Conservation (phyloP, 495 filamentous ascomycete species). For the Hypoxylon intermedium region DNA sequence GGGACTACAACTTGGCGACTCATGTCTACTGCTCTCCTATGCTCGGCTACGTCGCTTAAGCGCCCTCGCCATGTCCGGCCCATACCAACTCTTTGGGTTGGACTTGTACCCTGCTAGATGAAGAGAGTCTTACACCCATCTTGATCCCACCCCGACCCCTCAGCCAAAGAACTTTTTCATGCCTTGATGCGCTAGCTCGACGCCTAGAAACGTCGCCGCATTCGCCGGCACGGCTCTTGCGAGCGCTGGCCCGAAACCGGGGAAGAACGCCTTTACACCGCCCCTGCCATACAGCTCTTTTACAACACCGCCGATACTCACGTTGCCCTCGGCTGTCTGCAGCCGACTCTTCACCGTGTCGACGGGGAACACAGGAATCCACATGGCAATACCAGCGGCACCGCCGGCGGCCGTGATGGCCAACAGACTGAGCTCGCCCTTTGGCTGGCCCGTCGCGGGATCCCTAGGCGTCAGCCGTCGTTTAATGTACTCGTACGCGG, state of each 20-base stretch:
- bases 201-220: constrained; percentile 74
- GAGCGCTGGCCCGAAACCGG: constrained; percentile 91
- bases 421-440: constrained; percentile 74
- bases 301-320: constrained; percentile 82
- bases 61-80: no score
- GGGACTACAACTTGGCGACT: no score
- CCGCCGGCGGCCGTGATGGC: constrained; percentile 90
- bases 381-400: constrained; percentile 95
- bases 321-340: constrained; percentile 88
- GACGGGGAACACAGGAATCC: constrained; percentile 97
- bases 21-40: no score
- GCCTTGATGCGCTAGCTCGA: constrained; percentile 81
- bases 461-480: constrained; percentile 83
- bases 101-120: neutral
- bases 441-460: constrained; percentile 71
- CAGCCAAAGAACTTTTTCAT: constrained; percentile 76
- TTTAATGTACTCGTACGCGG: constrained; percentile 96
- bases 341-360: constrained; percentile 95
- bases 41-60: no score
- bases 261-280: constrained; percentile 94
- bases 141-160: neutral
- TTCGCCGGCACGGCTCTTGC: constrained; percentile 95
- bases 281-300: constrained; percentile 77
- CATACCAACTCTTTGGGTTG: no score
- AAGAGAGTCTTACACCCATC: neutral